Evolutionary conservation across 1,284 basidiomycete genomes (phyloP), one percentile per base, ranked within the genome.

Genomic region (Ceratobasidium papillatum): DNA sequence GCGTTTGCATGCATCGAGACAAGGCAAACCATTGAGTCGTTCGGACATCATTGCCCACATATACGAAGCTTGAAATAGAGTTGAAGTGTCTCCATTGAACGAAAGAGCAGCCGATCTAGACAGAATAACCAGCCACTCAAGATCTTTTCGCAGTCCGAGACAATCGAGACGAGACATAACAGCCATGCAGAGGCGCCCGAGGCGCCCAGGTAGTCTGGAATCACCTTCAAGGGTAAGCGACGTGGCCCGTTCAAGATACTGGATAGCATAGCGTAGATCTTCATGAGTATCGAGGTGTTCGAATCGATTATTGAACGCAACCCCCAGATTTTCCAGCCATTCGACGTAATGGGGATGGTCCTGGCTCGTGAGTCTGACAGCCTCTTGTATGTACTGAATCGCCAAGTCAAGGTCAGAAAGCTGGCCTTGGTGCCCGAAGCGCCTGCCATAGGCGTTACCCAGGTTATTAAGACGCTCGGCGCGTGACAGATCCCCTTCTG

Each of bases 1-100:
- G 30, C 7, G 43, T 5, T 27, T 30, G 59, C 47, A 73, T 38
- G 71, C 71, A 17, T 58, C 56, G 25, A 73, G 58, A 8, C 32
- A 63, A 3, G 71, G 45, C 19, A 19, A 47, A 3, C 11, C 8
- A 19, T 9, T n/a, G 9, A 47, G 4, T 12, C 19, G 45, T 11
- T 47, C 19, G 3, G 45, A 47, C 19, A 4, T 4, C 19, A 47
- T 19, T 47, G 45, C 45, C 45, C 45, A 47, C 4, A 7, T 7
- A 19, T 9, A 3, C 3, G 45, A 9, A 47, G 45, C 45, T 12
- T 11, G 45, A 17, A 47, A 47, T 11, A 47, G 45, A 47, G 7
- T 19, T 47, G 45, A 9, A 11, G 45, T 17, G 19, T 19, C 19
- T 19, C 45, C 45, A 17, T 47, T 9, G 45, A n/a, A 11, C 19